These are phyloP conservation scores for Aspergillus tamarii DNA, from an alignment of 2,329 filamentous ascomycete genomes.

Conservation along the genomic window DNA sequence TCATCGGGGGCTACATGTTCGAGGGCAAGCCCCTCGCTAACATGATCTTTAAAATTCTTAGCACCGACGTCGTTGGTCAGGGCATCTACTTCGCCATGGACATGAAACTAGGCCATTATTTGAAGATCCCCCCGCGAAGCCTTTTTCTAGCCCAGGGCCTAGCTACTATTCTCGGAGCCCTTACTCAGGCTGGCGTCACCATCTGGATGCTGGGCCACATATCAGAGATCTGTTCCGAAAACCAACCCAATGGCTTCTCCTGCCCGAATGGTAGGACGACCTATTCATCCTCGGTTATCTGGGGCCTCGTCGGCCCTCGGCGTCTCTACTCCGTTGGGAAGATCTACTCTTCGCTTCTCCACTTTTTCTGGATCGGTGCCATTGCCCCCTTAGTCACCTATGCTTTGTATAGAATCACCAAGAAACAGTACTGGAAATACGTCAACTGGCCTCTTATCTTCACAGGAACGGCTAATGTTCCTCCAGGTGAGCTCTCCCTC, in stretches of 20 bases:
- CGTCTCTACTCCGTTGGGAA: conserved; percentile 52
- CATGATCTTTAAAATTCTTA: conserved; percentile 58
- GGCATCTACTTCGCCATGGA: conserved; percentile 52
- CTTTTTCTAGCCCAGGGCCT: conserved; percentile 54
- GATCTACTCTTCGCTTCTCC: conserved; percentile 52
- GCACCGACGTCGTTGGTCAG: conserved; percentile 51
- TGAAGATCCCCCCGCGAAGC: conserved; percentile 54
- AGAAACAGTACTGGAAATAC: conserved; percentile 39
- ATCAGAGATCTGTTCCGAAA: conserved; percentile 43
- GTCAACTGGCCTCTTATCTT: conserved; percentile 39
- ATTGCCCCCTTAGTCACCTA: conserved; percentile 25
- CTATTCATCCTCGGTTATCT: conserved; percentile 54
- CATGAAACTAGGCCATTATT: conserved; percentile 53
- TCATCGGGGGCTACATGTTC: conserved; percentile 51
- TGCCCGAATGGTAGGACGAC: conserved; percentile 56
- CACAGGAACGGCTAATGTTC: conserved; percentile 32
- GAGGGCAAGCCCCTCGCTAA: conserved; percentile 49
- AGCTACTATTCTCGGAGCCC: conserved; percentile 52
- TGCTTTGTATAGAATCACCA: conserved; percentile 30
- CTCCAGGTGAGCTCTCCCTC: conserved; percentile 23
- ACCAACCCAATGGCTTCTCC: conserved; percentile 51
- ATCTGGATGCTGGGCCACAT: conserved; percentile 47
- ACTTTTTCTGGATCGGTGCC: conserved; percentile 57
- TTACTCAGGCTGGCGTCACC: conserved; percentile 46
- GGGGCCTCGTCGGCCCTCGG: conserved; percentile 56